phyloP scores from a whole-genome alignment of 345 rosid genomes.

The Citrus glauca region DNA sequence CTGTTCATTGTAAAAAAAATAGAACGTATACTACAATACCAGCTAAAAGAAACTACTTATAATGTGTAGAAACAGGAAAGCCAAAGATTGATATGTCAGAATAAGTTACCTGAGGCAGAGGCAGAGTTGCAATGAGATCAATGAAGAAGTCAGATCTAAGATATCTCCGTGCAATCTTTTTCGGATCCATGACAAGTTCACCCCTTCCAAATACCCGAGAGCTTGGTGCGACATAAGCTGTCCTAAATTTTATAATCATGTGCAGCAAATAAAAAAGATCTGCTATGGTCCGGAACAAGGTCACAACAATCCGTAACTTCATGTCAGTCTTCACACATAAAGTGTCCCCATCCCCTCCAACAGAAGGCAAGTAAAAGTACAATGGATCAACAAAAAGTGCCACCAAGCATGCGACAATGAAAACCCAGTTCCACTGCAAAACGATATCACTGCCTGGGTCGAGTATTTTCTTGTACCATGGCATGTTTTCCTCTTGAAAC shows the following conservation, averaged over 20 bases:
- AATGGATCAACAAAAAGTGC: conserved; percentile 90
- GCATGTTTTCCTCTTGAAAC: conserved; percentile 32
- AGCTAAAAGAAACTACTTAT: neutral
- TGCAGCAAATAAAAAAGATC: conserved; percentile 85
- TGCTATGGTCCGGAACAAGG: conserved; percentile 71
- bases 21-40: neutral
- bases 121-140: conserved; percentile 82
- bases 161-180: conserved; percentile 68
- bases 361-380: conserved; percentile 70
- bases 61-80: neutral
- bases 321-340: conserved; percentile 67
- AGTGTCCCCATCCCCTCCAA: conserved; percentile 34
- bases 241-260: conserved; percentile 80
- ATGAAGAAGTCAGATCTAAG: conserved; percentile 74
- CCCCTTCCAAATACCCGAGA: conserved; percentile 93
- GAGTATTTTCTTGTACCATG: conserved; percentile 70
- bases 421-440: conserved; percentile 78
- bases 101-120: conserved; percentile 80
- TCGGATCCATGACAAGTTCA: conserved; percentile 89
- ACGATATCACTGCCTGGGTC: conserved; percentile 88
- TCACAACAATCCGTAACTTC: conserved; percentile 52
- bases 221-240: conserved; percentile 81
- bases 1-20: neutral
- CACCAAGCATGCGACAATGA: conserved; percentile 67
- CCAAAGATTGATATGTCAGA: neutral